Base-by-base conservation (phyloP, 169 alveolate species). In the Hammondia hammondi region DNA sequence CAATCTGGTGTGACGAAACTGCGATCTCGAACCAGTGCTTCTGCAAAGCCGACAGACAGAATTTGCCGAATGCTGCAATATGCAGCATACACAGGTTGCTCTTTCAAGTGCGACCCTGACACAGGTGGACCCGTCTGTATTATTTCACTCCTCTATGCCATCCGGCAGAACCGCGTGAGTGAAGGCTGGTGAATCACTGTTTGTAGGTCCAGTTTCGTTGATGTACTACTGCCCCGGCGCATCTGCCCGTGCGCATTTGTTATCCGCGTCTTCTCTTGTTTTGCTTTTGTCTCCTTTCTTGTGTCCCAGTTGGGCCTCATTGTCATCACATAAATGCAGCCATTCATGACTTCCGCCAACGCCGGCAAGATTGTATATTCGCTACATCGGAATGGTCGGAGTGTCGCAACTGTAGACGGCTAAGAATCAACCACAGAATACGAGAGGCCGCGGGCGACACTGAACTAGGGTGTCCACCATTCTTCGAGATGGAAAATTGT, bases 371-470 rank as follows among this genome's bases (percentile, higher is more conserved):
- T 70, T 82, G 90, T 52, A 35, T 82, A 12, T 14, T 82, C 39
- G 90, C 70, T 19, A 21, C 90, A 9, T 82, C 90, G 12, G 70
- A 35, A 29, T 82, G 90, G 90, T 82, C 90, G 71, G 90, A 82
- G 90, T 82, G 90, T 52, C 90, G 90, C 57, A 45, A 45, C 90
- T 82, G 90, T n/a, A 45, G 90, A 21, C 90, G 90, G 24, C 72
- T 82, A 21, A 82, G 70, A 19, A 48, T 82, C 70, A 35, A 82
- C 90, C 90, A 82, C 70, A 39, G 90, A 43, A 35, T 46, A 82
- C 90, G 90, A 21, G 90, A 82, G 35, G 90, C 90, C 4, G 57
- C 90, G 43, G 90, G 90, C 3, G 70, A 82, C 90, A 82, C 90
- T 14, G 70, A 82, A 29, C 37, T 46, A 4, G 52, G 9, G 24